Evolutionary conservation across 2,329 filamentous ascomycete species (phyloP), one percentile per base, ranked within the genome.

Genomic region (Fusarium odoratissimum): DNA sequence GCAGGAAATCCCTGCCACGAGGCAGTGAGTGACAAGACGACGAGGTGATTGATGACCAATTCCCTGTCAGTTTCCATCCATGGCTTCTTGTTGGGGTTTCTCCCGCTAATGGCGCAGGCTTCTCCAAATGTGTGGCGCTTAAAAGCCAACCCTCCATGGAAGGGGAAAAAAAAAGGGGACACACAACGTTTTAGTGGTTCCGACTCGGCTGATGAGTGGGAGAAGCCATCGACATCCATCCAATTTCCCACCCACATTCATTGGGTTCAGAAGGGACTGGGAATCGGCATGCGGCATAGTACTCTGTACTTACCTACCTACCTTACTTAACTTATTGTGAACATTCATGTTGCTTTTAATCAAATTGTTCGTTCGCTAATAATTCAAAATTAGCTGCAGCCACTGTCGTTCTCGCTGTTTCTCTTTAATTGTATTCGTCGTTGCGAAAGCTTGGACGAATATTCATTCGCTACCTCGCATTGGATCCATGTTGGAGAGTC

Each of bases 201-300:
- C 67, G 62, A 67, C 70, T 75, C 72, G 71, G 75, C 71, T 69
- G 64, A 71, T 63, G 51, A 49, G 60, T 69, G 59, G 66, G 61
- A 77, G 73, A 75, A 70, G 71, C 73, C 76, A 77, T 77, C 72
- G 64, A 77, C 73, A 72, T 69, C 33, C 30, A 49, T 33, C 70
- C 68, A 77, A 77, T 77, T 75, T 77, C 75, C 75, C 72, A 52
- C 60, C 64, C 59, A 69, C 71, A 72, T 73, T 73, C 54, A 62
- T 64, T 67, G 73, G 64, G 63, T 74, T 66, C 64, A 74, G 64
- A 62, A 64, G 57, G 56, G 74, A 64, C 71, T 54, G 62, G 69
- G 55, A 62, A 67, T 60, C 67, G 67, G 69, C 65, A 74, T 75
- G 68, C 35, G 42, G 60, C 46, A 69, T 37, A 54, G 11, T 31